These are phyloP conservation scores for Tremella yokohamensis DNA, from an alignment of 768 basidiomycete genomes.

Conservation along the genomic window DNA sequence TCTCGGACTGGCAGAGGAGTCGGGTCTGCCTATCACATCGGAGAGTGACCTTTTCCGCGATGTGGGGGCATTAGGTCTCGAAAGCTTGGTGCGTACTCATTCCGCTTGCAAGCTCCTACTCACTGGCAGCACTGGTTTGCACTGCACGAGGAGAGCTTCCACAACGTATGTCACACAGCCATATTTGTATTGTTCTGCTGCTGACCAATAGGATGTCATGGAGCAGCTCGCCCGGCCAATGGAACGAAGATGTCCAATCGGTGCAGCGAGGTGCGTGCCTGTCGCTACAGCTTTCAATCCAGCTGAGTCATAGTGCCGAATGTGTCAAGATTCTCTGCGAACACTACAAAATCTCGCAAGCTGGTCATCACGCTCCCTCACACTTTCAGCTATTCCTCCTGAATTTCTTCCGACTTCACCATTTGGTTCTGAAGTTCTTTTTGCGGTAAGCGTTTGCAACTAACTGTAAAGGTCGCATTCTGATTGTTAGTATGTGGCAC, in stretches of 20 bases:
- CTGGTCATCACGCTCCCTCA: conserved; percentile 30
- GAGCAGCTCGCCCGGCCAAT: conserved; percentile 32
- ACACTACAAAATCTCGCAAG: conserved; percentile 41
- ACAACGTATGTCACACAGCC: conserved; percentile 22
- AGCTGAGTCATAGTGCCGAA: conserved; percentile 30
- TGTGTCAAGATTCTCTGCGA: conserved; percentile 44
- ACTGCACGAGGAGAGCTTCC: conserved; percentile 37
- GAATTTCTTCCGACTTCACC: conserved; percentile 34
- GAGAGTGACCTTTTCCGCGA: conserved; percentile 39
- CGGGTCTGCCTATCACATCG: conserved; percentile 7
- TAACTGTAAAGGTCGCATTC: background rate
- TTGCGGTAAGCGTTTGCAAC: conserved; percentile 21
- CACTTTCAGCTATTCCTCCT: conserved; percentile 39
- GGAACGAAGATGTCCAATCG: conserved; percentile 39
- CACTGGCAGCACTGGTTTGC: conserved; percentile 35
- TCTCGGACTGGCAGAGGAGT: conserved; percentile 17
- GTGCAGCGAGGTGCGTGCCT: conserved; percentile 31
- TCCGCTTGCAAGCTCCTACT: background rate
- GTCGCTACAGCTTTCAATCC: background rate
- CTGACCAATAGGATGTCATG: conserved; percentile 33
- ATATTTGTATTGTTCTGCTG: background rate
- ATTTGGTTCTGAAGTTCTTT: conserved; percentile 39
- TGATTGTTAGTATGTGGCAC: conserved; percentile 39
- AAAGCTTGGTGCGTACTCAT: conserved; percentile 33
- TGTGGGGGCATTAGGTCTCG: conserved; percentile 39